Percentiles rank a stretch among this genome's conserved stretches.
phyloP scores from a whole-genome alignment of 345 rosid species.

The Populus nigra region DNA sequence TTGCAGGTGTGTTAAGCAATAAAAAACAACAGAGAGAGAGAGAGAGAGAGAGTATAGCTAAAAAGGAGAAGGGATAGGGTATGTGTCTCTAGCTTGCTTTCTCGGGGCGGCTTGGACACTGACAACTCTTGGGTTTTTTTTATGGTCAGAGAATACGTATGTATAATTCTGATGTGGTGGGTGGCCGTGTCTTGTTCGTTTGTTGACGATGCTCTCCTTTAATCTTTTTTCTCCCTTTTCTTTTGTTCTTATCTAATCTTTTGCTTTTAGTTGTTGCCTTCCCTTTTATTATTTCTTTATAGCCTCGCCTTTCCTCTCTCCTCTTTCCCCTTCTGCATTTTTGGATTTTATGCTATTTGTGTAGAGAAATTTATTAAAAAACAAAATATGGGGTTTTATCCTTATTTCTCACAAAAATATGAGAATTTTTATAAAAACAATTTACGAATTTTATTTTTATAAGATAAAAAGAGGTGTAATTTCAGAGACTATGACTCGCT shows the following conservation, averaged over 20 bases:
- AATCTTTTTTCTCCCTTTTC: not conserved
- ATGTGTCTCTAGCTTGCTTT: not conserved
- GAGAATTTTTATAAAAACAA: too few relatives aligned
- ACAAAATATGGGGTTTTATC: too few relatives aligned
- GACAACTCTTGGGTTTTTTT: conserved; percentile 5
- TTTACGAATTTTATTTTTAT: too few relatives aligned
- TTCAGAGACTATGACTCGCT: not conserved
- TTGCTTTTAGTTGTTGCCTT: not conserved
- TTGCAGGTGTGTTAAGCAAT: not conserved
- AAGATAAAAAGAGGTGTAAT: too few relatives aligned
- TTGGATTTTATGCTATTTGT: not conserved
- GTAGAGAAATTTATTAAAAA: not conserved
- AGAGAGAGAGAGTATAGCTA: not conserved
- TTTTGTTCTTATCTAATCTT: conserved; percentile 18
- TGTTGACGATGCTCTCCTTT: not conserved
- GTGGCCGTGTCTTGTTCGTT: conserved; percentile 1
- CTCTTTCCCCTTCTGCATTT: not conserved
- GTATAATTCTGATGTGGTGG: conserved; percentile 1
- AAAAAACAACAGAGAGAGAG: not conserved
- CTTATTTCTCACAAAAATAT: too few relatives aligned
- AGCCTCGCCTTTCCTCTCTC: not conserved
- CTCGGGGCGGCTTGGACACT: conserved; percentile 17
- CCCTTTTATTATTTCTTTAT: not conserved
- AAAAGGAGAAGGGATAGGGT: not conserved
- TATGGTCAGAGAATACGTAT: conserved; percentile 17